These are phyloP conservation scores for Alopecurus myosuroides DNA, from an alignment of 176 grass and related monocot genomes.

Conservation along the genomic window DNA sequence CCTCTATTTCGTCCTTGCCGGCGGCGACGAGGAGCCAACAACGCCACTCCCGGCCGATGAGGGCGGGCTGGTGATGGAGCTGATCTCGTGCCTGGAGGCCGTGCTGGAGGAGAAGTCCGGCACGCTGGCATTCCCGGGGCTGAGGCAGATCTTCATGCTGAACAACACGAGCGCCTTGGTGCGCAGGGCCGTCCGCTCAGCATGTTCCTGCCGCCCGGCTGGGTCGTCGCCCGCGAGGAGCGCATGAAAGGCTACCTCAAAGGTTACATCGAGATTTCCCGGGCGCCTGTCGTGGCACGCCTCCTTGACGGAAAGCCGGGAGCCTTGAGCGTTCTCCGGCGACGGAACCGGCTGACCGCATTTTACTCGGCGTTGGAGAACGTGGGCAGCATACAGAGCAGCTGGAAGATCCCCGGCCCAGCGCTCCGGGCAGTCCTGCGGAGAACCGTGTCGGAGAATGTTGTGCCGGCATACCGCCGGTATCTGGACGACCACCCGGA, in stretches of 20 bases:
- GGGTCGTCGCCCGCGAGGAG: slow-evolving; percentile 20
- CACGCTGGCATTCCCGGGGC: slow-evolving; percentile 24
- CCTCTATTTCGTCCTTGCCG: slow-evolving; percentile 22
- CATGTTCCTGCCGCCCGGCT: slow-evolving; percentile 18
- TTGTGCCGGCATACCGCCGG: slow-evolving; percentile 24
- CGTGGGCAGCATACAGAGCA: slow-evolving; percentile 20
- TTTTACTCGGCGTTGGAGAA: slow-evolving; percentile 36
- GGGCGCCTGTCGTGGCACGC: slow-evolving; percentile 17
- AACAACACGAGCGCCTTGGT: slow-evolving; percentile 43
- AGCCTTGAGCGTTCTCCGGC: background rate
- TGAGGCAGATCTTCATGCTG: slow-evolving; percentile 42
- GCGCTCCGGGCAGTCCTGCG: slow-evolving; percentile 5
- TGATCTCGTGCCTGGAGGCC: slow-evolving; percentile 23
- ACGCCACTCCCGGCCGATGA: background rate
- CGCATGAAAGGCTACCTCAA: slow-evolving; percentile 26
- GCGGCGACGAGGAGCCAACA: background rate
- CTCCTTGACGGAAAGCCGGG: background rate
- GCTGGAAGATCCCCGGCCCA: slow-evolving; percentile 36
- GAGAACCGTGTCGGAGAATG: background rate
- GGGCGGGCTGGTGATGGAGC: slow-evolving; percentile 10
- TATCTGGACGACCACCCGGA: slow-evolving; percentile 7
- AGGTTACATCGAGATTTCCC: slow-evolving; percentile 2
- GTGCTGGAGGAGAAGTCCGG: slow-evolving; percentile 36
- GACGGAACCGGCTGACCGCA: background rate
- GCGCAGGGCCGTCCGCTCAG: slow-evolving; percentile 20